Base-by-base conservation (phyloP, 2,329 filamentous ascomycete genomes). In the Hirsutella minnesotensis region DNA sequence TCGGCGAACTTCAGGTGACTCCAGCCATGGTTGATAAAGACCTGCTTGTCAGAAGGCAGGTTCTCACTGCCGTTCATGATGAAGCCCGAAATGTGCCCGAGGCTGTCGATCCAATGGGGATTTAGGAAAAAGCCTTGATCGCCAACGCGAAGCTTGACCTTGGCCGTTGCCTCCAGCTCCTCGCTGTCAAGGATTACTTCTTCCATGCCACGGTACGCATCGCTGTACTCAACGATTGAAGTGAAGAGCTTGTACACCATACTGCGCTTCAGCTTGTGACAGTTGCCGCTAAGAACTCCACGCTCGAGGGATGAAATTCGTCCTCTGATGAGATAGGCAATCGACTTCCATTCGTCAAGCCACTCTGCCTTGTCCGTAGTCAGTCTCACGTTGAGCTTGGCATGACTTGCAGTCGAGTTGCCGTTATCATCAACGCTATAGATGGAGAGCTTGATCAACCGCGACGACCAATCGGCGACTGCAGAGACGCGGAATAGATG, bases 201-300 rank as follows among this genome's bases (percentile, higher is more conserved):
- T 33, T 77, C 67, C 62, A 79, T 78, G 20, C 74, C 76, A 41
- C 65, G 66, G 55, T 75, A 81, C 31, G 65, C 64, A 9, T 54
- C 57, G 15, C 67, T 63, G 47, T 79, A 81, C 51, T 78, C 72
- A 5, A 79, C 76, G 0, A 79, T 68, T 10, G 59, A 53, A 9
- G 49, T 42, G 51, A 77, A 77, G 1, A 77, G 72, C 64, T 88
- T 89, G 72, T 92, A 92, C 4, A 55, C 33, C 33, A 59, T 50
- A 15, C 44, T 42, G 13, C 46, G 47, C 4, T 52, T 51, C 38
- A 58, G 38, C 8, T 16, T 71, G 65, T 3, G 82, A 69, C 21
- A 68, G 62, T 18, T 79, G 16, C 40, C 40, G 16, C 18, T 21
- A 9, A 15, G n/a, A 22, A 42, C 34, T 3, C 16, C 40, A 16